phyloP scores from a whole-genome alignment of 2,329 filamentous ascomycete genomes.

The Aureobasidium namibiae region DNA sequence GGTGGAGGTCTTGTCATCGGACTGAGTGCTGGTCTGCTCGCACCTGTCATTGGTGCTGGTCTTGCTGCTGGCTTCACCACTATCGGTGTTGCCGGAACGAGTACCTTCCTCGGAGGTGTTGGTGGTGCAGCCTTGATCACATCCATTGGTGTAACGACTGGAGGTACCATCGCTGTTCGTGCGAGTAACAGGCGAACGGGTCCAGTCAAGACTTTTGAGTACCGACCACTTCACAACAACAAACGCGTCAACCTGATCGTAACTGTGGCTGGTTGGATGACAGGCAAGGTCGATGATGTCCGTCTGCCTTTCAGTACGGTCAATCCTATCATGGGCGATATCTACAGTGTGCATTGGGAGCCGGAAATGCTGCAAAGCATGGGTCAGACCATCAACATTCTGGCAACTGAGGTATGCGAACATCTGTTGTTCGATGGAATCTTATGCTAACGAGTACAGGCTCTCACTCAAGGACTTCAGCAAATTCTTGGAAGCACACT shows the following conservation, averaged over 20 bases:
- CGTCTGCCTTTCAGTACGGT: slow-evolving; percentile 92
- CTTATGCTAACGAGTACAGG: slow-evolving; percentile 43
- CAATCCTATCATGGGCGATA: slow-evolving; percentile 94
- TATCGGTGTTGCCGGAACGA: slow-evolving; percentile 83
- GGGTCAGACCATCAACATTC: slow-evolving; percentile 96
- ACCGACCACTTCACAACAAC: slow-evolving; percentile 93
- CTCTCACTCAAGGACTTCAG: slow-evolving; percentile 90
- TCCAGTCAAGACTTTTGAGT: slow-evolving; percentile 92
- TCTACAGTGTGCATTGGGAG: slow-evolving; percentile 96
- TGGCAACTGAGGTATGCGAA: slow-evolving; percentile 77
- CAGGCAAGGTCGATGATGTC: slow-evolving; percentile 93
- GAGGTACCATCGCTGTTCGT: slow-evolving; percentile 74
- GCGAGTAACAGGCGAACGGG: slow-evolving; percentile 84
- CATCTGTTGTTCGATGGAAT: neutral
- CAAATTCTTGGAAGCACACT: slow-evolving; percentile 90
- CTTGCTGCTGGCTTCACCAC: slow-evolving; percentile 91
- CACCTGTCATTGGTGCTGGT: slow-evolving; percentile 88
- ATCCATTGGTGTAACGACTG: slow-evolving; percentile 76
- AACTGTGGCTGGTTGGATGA: slow-evolving; percentile 97
- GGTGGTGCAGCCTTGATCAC: slow-evolving; percentile 93
- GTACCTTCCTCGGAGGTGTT: slow-evolving; percentile 80
- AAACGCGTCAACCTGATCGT: slow-evolving; percentile 94
- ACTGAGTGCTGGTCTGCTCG: slow-evolving; percentile 81
- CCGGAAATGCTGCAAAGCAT: slow-evolving; percentile 97
- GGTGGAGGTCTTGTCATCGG: slow-evolving; percentile 93